A percentile compares a stretch with the other conserved stretches of the same genome.
Conservation (phyloP, 257 asterid genomes). For the Primulina huaijiensis region DNA sequence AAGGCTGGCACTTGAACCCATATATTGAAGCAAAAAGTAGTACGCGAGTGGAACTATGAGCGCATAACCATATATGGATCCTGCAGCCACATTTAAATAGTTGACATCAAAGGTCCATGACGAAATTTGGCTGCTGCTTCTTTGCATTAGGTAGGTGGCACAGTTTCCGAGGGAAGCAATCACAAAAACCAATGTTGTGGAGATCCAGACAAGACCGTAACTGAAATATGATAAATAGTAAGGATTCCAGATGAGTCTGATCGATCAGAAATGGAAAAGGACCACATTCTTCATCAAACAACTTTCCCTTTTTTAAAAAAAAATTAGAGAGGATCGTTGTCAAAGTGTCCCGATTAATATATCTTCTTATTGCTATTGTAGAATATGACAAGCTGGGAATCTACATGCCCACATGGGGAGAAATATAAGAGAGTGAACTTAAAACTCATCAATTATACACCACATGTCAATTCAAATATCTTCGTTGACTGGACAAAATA, state of each 20-base stretch:
- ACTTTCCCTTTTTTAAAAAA: not conserved
- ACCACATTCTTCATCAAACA: conserved; percentile 11
- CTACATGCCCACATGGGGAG: too few species aligned
- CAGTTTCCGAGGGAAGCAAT: conserved; percentile 85
- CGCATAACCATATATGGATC: conserved; percentile 78
- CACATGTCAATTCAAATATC: conserved; percentile 3
- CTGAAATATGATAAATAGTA: conserved; percentile 39
- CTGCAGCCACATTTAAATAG: conserved; percentile 74
- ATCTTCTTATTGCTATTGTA: not conserved
- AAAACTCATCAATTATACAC: conserved; percentile 5
- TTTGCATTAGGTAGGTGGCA: conserved; percentile 75
- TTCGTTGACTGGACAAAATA: conserved; percentile 14
- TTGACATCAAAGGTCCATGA: conserved; percentile 80
- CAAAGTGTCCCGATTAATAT: not conserved
- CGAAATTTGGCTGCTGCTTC: conserved; percentile 42
- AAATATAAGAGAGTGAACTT: not conserved
- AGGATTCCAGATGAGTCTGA: conserved; percentile 9
- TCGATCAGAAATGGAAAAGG: conserved; percentile 3
- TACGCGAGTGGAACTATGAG: conserved; percentile 85
- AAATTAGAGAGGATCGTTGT: not conserved
- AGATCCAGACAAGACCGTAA: conserved; percentile 92
- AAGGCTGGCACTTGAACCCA: conserved; percentile 83
- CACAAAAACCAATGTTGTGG: conserved; percentile 82
- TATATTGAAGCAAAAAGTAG: conserved; percentile 81
- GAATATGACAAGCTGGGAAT: too few species aligned